Percentiles rank a stretch among this genome's conserved stretches.
Evolutionary conservation across 169 alveolate species (phyloP).

Genomic region (Plasmodium coatneyi): DNA sequence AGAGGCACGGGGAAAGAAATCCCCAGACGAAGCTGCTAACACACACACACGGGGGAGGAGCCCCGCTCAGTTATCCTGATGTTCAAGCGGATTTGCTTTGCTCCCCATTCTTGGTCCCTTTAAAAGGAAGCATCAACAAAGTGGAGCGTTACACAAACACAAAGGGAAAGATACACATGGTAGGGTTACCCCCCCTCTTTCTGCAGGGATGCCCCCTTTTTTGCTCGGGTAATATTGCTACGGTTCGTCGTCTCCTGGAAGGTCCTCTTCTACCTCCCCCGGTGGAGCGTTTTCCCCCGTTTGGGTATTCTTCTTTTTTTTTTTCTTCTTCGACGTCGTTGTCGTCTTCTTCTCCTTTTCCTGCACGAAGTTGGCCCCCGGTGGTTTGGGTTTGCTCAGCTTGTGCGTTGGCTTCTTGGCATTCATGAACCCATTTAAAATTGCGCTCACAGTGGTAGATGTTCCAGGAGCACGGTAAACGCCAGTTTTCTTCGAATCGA

Average conservation of each 20-base stretch:
- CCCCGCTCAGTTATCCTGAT: neutral
- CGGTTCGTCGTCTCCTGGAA: too few species aligned
- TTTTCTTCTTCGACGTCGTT: neutral
- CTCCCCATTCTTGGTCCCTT: neutral
- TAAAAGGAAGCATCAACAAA: neutral
- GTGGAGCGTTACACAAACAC: too few species aligned
- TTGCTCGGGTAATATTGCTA: too few species aligned
- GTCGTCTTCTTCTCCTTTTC: neutral
- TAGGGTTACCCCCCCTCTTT: too few species aligned
- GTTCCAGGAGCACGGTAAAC: slow-evolving; percentile 84
- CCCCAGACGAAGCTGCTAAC: neutral
- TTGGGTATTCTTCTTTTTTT: neutral
- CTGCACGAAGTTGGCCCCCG: neutral
- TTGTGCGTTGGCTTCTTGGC: neutral
- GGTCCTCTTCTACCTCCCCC: too few species aligned
- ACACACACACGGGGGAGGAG: neutral
- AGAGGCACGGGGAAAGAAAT: neutral
- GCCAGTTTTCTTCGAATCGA: slow-evolving; percentile 54
- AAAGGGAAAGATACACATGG: too few species aligned
- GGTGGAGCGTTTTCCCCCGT: neutral
- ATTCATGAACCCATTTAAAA: neutral
- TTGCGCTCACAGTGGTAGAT: neutral
- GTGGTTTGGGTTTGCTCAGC: neutral
- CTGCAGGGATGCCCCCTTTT: too few species aligned
- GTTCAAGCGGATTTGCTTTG: neutral